phyloP scores from a whole-genome alignment of 2,329 filamentous ascomycete species.

The Aspergillus tanneri region DNA sequence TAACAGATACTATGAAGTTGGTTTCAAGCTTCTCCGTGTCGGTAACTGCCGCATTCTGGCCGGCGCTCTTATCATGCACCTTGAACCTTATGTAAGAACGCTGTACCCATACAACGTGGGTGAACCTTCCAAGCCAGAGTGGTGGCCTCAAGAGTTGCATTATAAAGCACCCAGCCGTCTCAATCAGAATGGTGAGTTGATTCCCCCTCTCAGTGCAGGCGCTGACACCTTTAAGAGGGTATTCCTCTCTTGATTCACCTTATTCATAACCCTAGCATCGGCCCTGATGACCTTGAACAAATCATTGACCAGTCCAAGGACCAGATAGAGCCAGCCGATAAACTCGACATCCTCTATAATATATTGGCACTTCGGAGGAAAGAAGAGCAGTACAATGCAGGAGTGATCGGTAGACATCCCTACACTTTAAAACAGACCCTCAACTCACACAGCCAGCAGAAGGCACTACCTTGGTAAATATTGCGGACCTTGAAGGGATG shows the following conservation, averaged over 20 bases:
- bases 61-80: not conserved
- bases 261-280: constrained; percentile 1
- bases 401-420: not conserved
- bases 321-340: not conserved
- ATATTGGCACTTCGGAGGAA: not conserved
- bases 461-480: not conserved
- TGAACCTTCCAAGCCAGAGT: not conserved
- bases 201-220: not conserved
- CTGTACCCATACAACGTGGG: not conserved
- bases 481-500: not conserved
- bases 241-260: not conserved
- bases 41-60: not conserved
- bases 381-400: not conserved
- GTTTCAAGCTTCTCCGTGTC: not conserved
- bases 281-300: not conserved
- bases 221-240: not conserved
- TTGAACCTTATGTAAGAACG: not conserved
- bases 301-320: not conserved
- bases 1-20: not conserved
- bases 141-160: not conserved
- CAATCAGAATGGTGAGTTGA: not conserved
- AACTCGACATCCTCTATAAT: not conserved
- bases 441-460: not conserved
- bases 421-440: not conserved
- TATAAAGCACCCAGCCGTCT: not conserved